These are phyloP conservation scores for Stagonosporopsis tanaceti DNA, from an alignment of 2,329 filamentous ascomycete species.

Conservation along the genomic window DNA sequence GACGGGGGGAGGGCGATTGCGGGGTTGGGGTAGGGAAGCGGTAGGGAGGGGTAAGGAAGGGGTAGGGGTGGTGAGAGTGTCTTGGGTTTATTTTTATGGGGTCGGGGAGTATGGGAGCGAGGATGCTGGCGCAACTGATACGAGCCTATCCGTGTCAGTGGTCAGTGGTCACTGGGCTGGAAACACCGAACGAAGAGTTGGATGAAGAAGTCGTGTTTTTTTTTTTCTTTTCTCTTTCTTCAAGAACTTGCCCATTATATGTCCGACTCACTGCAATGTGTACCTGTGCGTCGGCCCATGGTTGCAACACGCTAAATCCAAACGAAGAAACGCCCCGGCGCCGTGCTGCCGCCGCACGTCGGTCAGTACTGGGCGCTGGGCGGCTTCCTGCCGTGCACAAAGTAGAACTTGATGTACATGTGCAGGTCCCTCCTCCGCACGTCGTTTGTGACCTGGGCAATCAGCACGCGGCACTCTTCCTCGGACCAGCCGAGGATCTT, in stretches of 20 bases:
- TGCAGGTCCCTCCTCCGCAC: constrained; percentile 40
- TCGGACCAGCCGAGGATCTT: constrained; percentile 48
- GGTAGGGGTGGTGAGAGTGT: no score
- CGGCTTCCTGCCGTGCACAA: constrained; percentile 44
- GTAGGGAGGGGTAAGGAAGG: no score
- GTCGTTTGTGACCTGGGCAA: constrained; percentile 44
- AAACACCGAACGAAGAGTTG: no score
- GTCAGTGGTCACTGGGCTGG: no score
- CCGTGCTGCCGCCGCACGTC: no score
- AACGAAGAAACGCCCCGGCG: neutral
- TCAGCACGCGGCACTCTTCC: constrained; percentile 44
- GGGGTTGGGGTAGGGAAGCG: constrained; percentile 1
- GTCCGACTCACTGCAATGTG: neutral
- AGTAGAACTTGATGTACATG: constrained; percentile 47
- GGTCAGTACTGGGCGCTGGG: neutral
- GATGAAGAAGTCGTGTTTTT: no score
- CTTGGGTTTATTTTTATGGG: no score
- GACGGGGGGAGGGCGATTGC: neutral
- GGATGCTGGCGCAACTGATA: no score
- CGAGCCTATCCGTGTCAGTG: no score
- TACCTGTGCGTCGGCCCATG: neutral
- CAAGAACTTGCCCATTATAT: neutral
- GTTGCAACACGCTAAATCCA: neutral
- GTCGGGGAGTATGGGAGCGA: no score
- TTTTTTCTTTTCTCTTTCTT: no score